Base-by-base conservation (phyloP, 1,139 yeast species). In the Yarrowia galli region DNA sequence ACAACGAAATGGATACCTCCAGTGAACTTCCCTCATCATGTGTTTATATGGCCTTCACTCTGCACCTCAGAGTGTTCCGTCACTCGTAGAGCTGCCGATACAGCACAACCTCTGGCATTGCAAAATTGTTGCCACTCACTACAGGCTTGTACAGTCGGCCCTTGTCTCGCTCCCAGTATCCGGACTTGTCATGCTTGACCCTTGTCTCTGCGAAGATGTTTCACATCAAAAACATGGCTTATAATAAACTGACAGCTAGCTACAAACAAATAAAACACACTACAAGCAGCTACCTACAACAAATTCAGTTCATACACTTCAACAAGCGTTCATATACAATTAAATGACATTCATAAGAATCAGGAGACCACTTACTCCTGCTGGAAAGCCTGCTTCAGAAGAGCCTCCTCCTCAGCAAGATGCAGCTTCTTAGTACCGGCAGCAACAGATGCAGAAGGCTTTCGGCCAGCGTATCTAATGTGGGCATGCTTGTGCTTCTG, bases 401-500 rank as follows among this genome's bases (percentile, higher is more conserved):
- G 91, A 43, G 89, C 88, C 74, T 88, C 90, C 83, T 95, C 99
- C 83, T 96, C 98, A 72, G 89, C 89, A 74, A 80, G 79, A 80
- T 96, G 99, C 86, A 87, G 87, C 72, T 88, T 82, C 87, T 96
- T 96, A 72, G 91, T 83, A 82, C 99, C 99, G 74, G 99, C 97
- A 75, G 99, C 99, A 76, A 95, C 97, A 71, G 97, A 89, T 68
- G 98, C 98, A 78, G 95, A 89, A 78, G 99, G 99, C 78, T 91
- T 92, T 86, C 99, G 92, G 78, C 99, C 99, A 74, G 96, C 96
- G 78, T 91, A 95, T 82, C 98, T 89, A 72, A 91, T 77, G 40
- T 78, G 75, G 74, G 80, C 76, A 75, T 82, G 87, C 77, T 84
- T 81, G 80, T 89, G 88, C 71, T 84, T 82, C 67, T 86, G 85